Base-by-base conservation (phyloP, 208 protist genomes). In the Acanthamoeba culbertsoni region DNA sequence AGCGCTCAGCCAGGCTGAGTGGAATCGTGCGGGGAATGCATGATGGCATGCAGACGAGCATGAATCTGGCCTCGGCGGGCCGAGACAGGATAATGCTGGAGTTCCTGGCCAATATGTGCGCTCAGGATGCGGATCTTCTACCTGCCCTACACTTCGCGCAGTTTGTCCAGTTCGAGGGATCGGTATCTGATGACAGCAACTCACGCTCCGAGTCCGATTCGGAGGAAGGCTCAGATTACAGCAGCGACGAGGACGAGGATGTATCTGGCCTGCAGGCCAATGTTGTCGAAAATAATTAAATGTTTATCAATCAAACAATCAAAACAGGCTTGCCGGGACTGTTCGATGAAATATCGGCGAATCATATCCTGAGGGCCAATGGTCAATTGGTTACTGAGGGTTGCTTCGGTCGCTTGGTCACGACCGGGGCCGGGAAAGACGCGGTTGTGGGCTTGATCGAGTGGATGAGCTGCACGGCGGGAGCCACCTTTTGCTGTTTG, bases 401-500 rank as follows among this genome's bases (percentile, higher is more conserved):
- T n/a, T n/a, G n/a, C n/a, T n/a, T n/a, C n/a, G n/a, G n/a, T n/a
- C n/a, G n/a, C n/a, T n/a, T n/a, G n/a, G n/a, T n/a, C n/a, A n/a
- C n/a, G n/a, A n/a, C n/a, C n/a, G n/a, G n/a, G n/a, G n/a, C n/a
- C n/a, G n/a, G n/a, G n/a, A n/a, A n/a, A n/a, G n/a, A n/a, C n/a
- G n/a, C n/a, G n/a, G n/a, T n/a, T n/a, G n/a, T n/a, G n/a, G 75
- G 31, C 84, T 91, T 4, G 37, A 91, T 43, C 51, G 84, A 62
- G 40, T 40, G 84, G 26, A 91, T 91, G 23, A 91, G 84, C 16
- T 63, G 37, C 6, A 91, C 37, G 12, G 84, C 84, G 8, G 84
- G 84, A 35, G 84, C 84, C 31, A 91, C 84, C 37, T 91, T 91
- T 45, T 91, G 55, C 35, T 51, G 55, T 28, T 73, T 63, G 31